phyloP scores from a whole-genome alignment of 2,329 filamentous ascomycete species.

The Grosmannia clavigera region DNA sequence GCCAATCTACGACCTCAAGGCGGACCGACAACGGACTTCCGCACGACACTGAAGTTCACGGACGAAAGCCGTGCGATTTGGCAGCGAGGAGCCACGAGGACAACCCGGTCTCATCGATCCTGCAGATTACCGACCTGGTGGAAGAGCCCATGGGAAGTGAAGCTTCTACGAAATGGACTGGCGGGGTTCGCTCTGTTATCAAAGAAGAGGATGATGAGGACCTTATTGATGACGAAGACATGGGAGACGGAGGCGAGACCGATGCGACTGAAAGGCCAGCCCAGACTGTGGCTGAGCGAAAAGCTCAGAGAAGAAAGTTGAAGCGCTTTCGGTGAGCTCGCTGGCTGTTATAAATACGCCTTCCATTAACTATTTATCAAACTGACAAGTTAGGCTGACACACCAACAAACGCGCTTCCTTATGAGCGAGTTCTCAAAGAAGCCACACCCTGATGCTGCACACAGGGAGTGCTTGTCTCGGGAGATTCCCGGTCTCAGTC shows the following conservation, averaged over 20 bases:
- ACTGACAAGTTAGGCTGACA: conserved; percentile 52
- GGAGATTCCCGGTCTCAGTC: conserved; percentile 84
- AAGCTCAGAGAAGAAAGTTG: conserved; percentile 51
- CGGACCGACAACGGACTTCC: conserved; percentile 9
- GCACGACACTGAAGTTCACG: conserved; percentile 20
- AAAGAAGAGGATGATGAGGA: conserved; percentile 39
- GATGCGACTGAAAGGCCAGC: conserved; percentile 27
- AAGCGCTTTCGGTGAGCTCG: conserved; percentile 59
- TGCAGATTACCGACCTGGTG: conserved; percentile 21
- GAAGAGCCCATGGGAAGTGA: conserved; percentile 20
- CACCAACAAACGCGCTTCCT: conserved; percentile 95
- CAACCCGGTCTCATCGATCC: conserved; percentile 19
- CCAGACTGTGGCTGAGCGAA: conserved; percentile 44
- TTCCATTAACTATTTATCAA: not conserved
- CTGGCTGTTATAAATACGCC: not conserved
- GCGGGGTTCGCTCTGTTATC: conserved; percentile 23
- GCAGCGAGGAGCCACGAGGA: conserved; percentile 16
- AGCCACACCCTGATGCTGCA: conserved; percentile 85
- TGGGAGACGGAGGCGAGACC: conserved; percentile 33
- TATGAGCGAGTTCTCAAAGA: conserved; percentile 93
- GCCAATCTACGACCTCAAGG: not conserved
- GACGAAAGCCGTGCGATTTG: conserved; percentile 24
- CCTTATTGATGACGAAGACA: conserved; percentile 44
- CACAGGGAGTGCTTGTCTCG: conserved; percentile 77
- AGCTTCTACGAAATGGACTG: not conserved